Percentiles rank a stretch among this genome's conserved stretches.
phyloP scores from a whole-genome alignment of 495 filamentous ascomycete genomes.

The Penicillium robsamsonii region DNA sequence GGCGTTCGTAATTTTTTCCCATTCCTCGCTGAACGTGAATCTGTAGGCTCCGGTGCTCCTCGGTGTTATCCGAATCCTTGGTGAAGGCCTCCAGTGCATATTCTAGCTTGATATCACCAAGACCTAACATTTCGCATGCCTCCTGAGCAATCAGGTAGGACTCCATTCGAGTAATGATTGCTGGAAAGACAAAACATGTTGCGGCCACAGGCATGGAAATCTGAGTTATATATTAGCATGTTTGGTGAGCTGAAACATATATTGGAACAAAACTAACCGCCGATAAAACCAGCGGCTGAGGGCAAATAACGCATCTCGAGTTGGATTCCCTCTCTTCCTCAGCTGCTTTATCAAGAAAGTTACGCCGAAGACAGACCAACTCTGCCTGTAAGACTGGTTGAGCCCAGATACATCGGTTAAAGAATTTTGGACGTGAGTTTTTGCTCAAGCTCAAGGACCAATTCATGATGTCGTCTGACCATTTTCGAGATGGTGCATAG shows the following conservation, averaged over 20 bases:
- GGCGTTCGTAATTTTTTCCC: constrained; percentile 94
- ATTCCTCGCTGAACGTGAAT: constrained; percentile 82
- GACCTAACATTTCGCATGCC: constrained; percentile 56
- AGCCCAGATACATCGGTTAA: constrained; percentile 49
- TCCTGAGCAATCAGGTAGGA: constrained; percentile 79
- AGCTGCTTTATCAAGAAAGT: constrained; percentile 67
- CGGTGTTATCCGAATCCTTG: constrained; percentile 90
- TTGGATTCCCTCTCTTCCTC: constrained; percentile 49
- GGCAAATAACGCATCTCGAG: constrained; percentile 48
- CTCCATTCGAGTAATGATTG: constrained; percentile 80
- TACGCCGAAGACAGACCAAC: constrained; percentile 69
- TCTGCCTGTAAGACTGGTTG: constrained; percentile 81
- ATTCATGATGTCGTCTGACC: constrained; percentile 61
- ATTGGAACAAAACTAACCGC: constrained; percentile 51
- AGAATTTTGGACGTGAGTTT: constrained; percentile 45
- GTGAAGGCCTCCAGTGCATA: constrained; percentile 88
- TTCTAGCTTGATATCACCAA: constrained; percentile 58
- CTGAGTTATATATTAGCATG: constrained; percentile 32
- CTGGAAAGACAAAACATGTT: constrained; percentile 72
- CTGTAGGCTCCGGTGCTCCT: constrained; percentile 67
- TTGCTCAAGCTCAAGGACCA: constrained; percentile 61
- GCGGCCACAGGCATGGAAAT: constrained; percentile 62
- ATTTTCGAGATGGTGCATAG: constrained; percentile 45
- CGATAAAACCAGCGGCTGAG: constrained; percentile 69
- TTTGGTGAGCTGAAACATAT: neutral